phyloP scores from a whole-genome alignment of 176 grass and related monocot species.

The Musa beccarii region DNA sequence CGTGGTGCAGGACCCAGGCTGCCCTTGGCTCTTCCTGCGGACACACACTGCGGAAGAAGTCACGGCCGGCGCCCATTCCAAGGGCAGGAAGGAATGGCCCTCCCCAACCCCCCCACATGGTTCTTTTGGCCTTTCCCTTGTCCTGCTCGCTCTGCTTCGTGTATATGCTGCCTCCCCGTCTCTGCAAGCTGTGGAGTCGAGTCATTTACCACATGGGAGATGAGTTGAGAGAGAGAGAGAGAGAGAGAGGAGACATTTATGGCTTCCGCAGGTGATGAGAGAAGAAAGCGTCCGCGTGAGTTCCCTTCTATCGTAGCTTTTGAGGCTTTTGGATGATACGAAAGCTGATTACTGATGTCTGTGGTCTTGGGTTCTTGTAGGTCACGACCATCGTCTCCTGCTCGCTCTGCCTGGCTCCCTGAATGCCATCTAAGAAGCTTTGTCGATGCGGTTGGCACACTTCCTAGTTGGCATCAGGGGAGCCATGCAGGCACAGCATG shows the following conservation, averaged over 20 bases:
- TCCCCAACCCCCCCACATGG: background rate
- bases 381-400: no score
- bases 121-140: background rate
- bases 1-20: background rate
- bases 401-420: slow-evolving; percentile 15
- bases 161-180: background rate
- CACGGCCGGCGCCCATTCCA: background rate
- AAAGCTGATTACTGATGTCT: no score
- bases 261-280: no score
- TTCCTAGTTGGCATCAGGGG: slow-evolving; percentile 12
- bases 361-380: no score
- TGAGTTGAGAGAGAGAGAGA: no score
- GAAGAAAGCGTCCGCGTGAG: no score
- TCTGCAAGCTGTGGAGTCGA: background rate
- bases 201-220: background rate
- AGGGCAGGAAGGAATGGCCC: background rate
- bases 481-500: slow-evolving; percentile 6
- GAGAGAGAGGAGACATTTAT: no score
- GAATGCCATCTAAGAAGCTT: slow-evolving; percentile 14
- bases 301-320: no score
- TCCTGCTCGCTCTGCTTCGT: background rate
- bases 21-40: slow-evolving; percentile 1
- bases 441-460: slow-evolving; percentile 7
- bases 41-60: background rate
- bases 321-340: no score